A percentile compares a stretch with the other conserved stretches of the same genome.
phyloP scores from a whole-genome alignment of 164 flowering plant species.

The Umbilicus rupestris region DNA sequence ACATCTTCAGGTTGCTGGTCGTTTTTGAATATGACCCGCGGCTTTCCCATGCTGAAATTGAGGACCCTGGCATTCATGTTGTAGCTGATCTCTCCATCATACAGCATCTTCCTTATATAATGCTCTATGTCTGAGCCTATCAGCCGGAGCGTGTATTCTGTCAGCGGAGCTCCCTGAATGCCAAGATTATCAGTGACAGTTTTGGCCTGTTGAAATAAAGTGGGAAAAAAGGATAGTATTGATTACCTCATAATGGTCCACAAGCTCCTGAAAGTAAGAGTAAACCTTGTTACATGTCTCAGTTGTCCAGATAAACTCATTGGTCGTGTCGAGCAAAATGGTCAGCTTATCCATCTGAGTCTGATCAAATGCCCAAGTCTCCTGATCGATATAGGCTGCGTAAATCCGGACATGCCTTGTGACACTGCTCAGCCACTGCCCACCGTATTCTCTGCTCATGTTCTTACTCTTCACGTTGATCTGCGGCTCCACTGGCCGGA shows the following conservation, averaged over 20 bases:
- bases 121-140: slow-evolving; percentile 83
- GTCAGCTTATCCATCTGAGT: slow-evolving; percentile 89
- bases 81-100: slow-evolving; percentile 77
- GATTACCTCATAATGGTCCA: slow-evolving; percentile 82
- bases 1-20: slow-evolving; percentile 28
- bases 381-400: slow-evolving; percentile 80
- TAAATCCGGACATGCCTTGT: slow-evolving; percentile 78
- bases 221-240: neutral
- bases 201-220: too few relatives aligned
- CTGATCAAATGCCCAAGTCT: slow-evolving; percentile 70
- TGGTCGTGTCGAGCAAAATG: slow-evolving; percentile 66
- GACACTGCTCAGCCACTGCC: slow-evolving; percentile 73
- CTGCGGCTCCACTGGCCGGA: slow-evolving; percentile 42
- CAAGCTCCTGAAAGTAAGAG: slow-evolving; percentile 78
- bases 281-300: slow-evolving; percentile 64
- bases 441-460: slow-evolving; percentile 61
- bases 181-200: neutral
- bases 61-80: slow-evolving; percentile 77
- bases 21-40: slow-evolving; percentile 43
- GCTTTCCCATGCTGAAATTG: slow-evolving; percentile 97
- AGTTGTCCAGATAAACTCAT: slow-evolving; percentile 79
- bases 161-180: slow-evolving; percentile 70
- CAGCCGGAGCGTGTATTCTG: slow-evolving; percentile 68
- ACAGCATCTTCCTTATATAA: slow-evolving; percentile 71
- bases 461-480: slow-evolving; percentile 59